Conservation (phyloP, 2,329 filamentous ascomycete species). For the Aspergillus bombycis region DNA sequence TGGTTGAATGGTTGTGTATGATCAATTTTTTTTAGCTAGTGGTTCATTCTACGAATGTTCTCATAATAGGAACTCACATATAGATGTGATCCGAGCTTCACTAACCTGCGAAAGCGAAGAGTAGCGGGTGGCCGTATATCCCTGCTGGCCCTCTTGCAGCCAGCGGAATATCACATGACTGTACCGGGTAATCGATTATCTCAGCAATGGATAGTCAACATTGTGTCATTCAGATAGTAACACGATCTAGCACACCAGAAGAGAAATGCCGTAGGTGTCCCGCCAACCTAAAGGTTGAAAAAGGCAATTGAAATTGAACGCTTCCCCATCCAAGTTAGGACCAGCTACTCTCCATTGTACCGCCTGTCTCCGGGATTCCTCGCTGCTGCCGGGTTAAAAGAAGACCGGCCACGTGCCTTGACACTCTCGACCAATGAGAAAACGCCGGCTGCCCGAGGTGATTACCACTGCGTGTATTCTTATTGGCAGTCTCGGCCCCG, state of each 20-base stretch:
- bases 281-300: neutral
- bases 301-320: neutral
- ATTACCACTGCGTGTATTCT: constrained; percentile 37
- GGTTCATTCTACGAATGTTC: constrained; percentile 24
- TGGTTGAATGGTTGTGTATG: constrained; percentile 37
- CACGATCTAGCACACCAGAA: neutral
- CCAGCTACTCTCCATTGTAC: neutral
- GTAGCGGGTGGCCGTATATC: neutral
- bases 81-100: neutral
- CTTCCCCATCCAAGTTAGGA: neutral
- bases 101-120: neutral
- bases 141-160: neutral
- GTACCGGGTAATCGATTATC: constrained; percentile 5
- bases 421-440: constrained; percentile 31
- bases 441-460: constrained; percentile 36
- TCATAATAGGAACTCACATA: constrained; percentile 12
- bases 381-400: constrained; percentile 31
- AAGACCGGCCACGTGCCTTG: constrained; percentile 34
- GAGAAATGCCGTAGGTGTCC: neutral
- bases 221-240: neutral
- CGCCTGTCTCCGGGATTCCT: constrained; percentile 25
- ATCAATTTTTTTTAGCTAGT: constrained; percentile 33
- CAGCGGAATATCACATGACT: constrained; percentile 17
- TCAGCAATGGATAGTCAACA: constrained; percentile 4
- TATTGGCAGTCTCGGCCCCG: constrained; percentile 39